Conservation (phyloP, 1,284 basidiomycete species). For the Anthracocystis panici-leucophaei region DNA sequence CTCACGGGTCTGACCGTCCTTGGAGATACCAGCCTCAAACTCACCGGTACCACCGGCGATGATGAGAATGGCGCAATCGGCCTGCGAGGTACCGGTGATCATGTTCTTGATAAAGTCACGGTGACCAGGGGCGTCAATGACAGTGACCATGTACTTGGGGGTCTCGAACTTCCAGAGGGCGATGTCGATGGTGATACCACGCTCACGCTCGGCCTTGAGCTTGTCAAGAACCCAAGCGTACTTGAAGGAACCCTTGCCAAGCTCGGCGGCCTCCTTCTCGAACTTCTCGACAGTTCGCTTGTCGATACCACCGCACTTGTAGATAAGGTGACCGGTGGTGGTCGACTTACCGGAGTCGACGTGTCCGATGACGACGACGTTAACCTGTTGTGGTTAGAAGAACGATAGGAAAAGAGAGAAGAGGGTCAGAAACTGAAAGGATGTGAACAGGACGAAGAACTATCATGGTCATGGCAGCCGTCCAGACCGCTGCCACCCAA, state of each 20-base stretch:
- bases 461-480: background rate
- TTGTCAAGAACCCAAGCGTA: constrained; percentile 99
- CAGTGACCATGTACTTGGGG: constrained; percentile 74
- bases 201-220: constrained; percentile 98
- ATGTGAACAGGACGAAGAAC: background rate
- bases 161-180: constrained; percentile 74
- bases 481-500: background rate
- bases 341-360: constrained; percentile 84
- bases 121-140: constrained; percentile 99
- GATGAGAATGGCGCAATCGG: constrained; percentile 99
- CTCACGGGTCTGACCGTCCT: constrained; percentile 99
- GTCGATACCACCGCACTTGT: constrained; percentile 99
- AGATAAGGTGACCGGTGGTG: constrained; percentile 99
- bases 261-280: constrained; percentile 99
- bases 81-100: constrained; percentile 91
- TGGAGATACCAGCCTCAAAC: constrained; percentile 99
- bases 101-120: constrained; percentile 99
- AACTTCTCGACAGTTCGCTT: constrained; percentile 99
- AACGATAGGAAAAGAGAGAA: constrained; percentile 1
- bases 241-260: constrained; percentile 99
- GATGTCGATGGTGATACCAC: constrained; percentile 99
- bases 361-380: constrained; percentile 70
- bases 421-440: constrained; percentile 14
- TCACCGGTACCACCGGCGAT: constrained; percentile 99
- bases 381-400: constrained; percentile 57